A percentile compares a stretch with the other conserved stretches of the same genome.
Conservation (phyloP, 2,329 filamentous ascomycete genomes). For the Fusarium concolor region DNA sequence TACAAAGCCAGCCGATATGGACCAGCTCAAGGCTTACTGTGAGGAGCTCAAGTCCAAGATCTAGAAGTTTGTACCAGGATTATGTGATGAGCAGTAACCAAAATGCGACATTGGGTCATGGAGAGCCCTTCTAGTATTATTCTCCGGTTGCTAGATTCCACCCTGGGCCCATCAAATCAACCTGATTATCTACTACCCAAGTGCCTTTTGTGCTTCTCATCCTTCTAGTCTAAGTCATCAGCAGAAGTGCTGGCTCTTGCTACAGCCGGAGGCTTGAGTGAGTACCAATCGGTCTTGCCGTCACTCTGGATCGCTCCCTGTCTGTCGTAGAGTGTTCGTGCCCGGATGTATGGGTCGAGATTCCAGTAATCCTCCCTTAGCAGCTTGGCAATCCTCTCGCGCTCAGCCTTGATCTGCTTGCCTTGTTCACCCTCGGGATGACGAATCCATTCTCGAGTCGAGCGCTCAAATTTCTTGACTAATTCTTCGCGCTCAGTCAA, state of each 20-base stretch:
- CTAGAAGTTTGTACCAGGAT: constrained; percentile 56
- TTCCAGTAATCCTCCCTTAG: constrained; percentile 86
- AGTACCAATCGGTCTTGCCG: constrained; percentile 79
- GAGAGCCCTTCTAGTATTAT: constrained; percentile 34
- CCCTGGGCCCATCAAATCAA: constrained; percentile 9
- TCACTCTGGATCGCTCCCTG: constrained; percentile 75
- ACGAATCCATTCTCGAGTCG: constrained; percentile 80
- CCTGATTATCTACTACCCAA: constrained; percentile 17
- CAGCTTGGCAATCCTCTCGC: constrained; percentile 70
- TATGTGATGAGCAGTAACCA: background rate
- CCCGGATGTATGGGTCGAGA: constrained; percentile 87
- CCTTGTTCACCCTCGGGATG: constrained; percentile 56
- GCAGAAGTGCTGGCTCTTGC: constrained; percentile 50
- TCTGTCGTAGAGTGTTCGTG: constrained; percentile 86
- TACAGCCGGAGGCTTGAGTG: constrained; percentile 42
- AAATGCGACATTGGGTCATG: constrained; percentile 10
- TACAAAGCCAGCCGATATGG: constrained; percentile 79
- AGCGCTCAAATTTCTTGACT: constrained; percentile 78
- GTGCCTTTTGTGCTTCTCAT: constrained; percentile 10
- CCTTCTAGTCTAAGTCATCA: constrained; percentile 60
- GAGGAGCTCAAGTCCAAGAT: constrained; percentile 93
- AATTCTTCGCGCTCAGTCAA: constrained; percentile 71
- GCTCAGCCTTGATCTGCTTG: constrained; percentile 64
- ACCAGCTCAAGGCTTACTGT: constrained; percentile 79
- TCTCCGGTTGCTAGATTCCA: constrained; percentile 20